These are phyloP conservation scores for Penstemon barbatus DNA, from an alignment of 257 asterid genomes.

Conservation along the genomic window DNA sequence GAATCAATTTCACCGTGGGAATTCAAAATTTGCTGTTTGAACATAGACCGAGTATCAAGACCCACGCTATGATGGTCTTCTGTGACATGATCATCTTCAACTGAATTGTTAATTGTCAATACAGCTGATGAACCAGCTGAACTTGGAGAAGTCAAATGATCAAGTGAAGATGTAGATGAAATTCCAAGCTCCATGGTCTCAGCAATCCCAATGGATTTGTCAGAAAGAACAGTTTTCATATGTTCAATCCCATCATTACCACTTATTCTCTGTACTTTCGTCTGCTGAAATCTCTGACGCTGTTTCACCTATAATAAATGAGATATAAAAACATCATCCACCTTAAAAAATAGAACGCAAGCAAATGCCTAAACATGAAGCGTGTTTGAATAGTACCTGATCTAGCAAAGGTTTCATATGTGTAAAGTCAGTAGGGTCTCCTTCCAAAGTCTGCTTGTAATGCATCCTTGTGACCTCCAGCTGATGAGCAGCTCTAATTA, in stretches of 20 bases:
- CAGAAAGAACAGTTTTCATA: constrained; percentile 72
- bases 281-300: constrained; percentile 84
- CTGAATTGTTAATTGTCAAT: background rate
- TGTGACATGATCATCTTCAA: background rate
- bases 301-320: constrained; percentile 32
- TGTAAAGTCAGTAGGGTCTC: constrained; percentile 57
- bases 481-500: constrained; percentile 93
- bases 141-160: constrained; percentile 40
- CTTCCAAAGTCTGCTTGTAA: constrained; percentile 84
- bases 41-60: background rate
- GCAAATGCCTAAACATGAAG: background rate
- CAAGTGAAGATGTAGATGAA: constrained; percentile 41
- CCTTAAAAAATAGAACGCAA: background rate
- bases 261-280: constrained; percentile 76
- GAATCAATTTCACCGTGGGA: background rate
- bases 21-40: background rate
- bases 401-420: constrained; percentile 78
- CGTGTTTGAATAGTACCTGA: background rate
- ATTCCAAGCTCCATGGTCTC: constrained; percentile 53
- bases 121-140: constrained; percentile 22
- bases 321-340: constrained; percentile 1
- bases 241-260: constrained; percentile 86
- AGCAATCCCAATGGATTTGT: constrained; percentile 54
- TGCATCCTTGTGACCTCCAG: constrained; percentile 90
- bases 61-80: background rate